Conservation (phyloP, 1,284 basidiomycete species). For the Takashimella koratensis region DNA sequence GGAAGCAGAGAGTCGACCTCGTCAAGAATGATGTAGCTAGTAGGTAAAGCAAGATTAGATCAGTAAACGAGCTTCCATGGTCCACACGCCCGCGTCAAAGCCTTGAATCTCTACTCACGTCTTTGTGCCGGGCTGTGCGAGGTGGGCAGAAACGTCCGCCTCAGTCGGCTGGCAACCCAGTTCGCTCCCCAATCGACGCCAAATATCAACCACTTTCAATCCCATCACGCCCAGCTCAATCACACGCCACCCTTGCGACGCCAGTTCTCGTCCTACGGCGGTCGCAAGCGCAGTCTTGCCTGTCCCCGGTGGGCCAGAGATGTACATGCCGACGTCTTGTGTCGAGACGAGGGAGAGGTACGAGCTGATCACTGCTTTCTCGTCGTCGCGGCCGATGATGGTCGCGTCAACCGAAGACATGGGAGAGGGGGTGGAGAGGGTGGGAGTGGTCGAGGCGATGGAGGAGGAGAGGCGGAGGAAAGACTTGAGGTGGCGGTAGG, state of each 20-base stretch:
- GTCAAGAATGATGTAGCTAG: slow-evolving; percentile 47
- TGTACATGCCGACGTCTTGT: slow-evolving; percentile 41
- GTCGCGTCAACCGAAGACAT: slow-evolving; percentile 13
- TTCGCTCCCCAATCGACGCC: slow-evolving; percentile 35
- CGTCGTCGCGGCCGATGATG: slow-evolving; percentile 44
- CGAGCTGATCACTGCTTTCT: slow-evolving; percentile 32
- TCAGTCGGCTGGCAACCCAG: slow-evolving; percentile 36
- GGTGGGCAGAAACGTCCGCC: slow-evolving; percentile 24
- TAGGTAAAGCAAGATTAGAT: slow-evolving; percentile 12
- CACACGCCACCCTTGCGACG: slow-evolving; percentile 33
- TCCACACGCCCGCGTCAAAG: not conserved
- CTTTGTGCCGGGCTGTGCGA: slow-evolving; percentile 13
- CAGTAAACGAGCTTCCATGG: slow-evolving; percentile 3
- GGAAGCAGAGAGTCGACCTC: slow-evolving; percentile 50
- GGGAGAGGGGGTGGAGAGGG: not conserved
- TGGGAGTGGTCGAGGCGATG: not conserved
- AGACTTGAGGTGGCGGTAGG: slow-evolving; percentile 45
- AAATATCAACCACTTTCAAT: slow-evolving; percentile 34
- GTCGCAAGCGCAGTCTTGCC: slow-evolving; percentile 50
- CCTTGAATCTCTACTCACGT: too few relatives aligned
- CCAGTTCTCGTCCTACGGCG: slow-evolving; percentile 31
- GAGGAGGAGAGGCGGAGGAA: slow-evolving; percentile 38
- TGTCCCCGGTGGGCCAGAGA: slow-evolving; percentile 50
- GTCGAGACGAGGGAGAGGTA: slow-evolving; percentile 33
- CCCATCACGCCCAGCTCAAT: slow-evolving; percentile 48